Evolutionary conservation across 73 alveolate species (phyloP), one percentile per base, ranked within the genome.

Genomic region (Paramecium biaurelia): DNA sequence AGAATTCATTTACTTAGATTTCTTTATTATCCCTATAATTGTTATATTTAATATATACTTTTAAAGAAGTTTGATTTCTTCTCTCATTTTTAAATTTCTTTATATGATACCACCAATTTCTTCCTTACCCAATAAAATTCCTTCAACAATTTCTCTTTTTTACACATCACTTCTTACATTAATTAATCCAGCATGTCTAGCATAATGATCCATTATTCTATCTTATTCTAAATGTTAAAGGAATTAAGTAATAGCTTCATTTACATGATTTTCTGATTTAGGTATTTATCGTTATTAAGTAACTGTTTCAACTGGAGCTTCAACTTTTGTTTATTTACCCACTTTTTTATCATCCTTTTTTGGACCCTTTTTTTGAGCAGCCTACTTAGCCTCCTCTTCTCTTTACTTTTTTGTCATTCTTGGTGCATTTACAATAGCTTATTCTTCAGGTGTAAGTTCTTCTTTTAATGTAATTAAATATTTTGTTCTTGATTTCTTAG

Each of bases 401-500:
- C 94, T 89, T 89, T 89, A 21, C 34, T 89, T 89, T 57, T 89
- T 89, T 11, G 92, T 89, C 57, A 89, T 58, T 89, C 94, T 89
- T 9, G 94, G 94, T 11, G 85, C 94, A 89, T 89, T 89, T 15
- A 89, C 58, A 23, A 89, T 5, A 24, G 57, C 63, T 18, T 28
- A 70, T 70, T 89, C 94, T 28, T 89, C 94, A 70, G 79, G 89
- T 1, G 94, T 89, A 35, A 98, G 92, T 74, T 89, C 92, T 70
- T 89, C 95, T 94, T 95, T 97, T 68, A 82, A 67, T 85, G 95
- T 92, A 26, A 96, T 85, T 23, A 97, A 42, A 92, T 85, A 98
- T 93, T 96, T 93, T 68, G 85, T 89, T 89, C 99, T 93, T 10
- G 99, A 87, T 23, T 92, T 95, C 92, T 98, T 98, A 3, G 99